Base-by-base conservation (phyloP, 2,329 filamentous ascomycete genomes). In the Stagonosporopsis rhizophila region DNA sequence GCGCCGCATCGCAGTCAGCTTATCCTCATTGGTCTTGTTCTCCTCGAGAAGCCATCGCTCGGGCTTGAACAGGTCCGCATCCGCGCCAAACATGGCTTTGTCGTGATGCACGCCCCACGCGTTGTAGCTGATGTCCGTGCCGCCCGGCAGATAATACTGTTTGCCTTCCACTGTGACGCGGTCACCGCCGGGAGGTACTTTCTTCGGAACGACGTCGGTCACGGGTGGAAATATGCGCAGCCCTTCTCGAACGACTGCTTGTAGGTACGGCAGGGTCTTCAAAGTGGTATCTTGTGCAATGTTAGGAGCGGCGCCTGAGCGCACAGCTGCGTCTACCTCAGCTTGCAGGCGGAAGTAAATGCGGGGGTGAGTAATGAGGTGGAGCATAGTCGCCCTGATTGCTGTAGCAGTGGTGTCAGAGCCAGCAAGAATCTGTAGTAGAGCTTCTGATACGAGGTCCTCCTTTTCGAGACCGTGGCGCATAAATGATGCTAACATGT, bases 361-460 rank as follows among this genome's bases (percentile, higher is more conserved):
- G 1, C 69, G 71, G 0, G 81, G 79, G 15, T 77, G 80, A 4
- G 81, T 80, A 4, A 81, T 75, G 34, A 87, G 68, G 62, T 83
- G 77, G 17, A 86, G 75, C 56, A 86, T 67, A 0, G 77, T 82
- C 17, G 79, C 74, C 2, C 84, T 81, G 8, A 87, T 78, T 0
- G 79, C 79, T 0, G 82, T 83, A 0, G 85, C 83, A 0, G 83
- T 84, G 0, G 83, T 85, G 56, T 87, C 85, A 1, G 82, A 82
- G 2, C 84, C 85, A 4, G 83, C 84, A 6, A 83, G 72, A 23
- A 81, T 80, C 50, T 81, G 78, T 4, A 78, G 72, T 7, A 80
- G 52, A 2, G 75, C 76, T 54, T 81, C 79, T 3, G 65, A 51
- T 62, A 77, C 60, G 72, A 80, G 39, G 69, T 74, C 70, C 58